Evolutionary conservation across 1,284 basidiomycete genomes (phyloP), one percentile per base, ranked within the genome.

Genomic region (Athelia sp.): DNA sequence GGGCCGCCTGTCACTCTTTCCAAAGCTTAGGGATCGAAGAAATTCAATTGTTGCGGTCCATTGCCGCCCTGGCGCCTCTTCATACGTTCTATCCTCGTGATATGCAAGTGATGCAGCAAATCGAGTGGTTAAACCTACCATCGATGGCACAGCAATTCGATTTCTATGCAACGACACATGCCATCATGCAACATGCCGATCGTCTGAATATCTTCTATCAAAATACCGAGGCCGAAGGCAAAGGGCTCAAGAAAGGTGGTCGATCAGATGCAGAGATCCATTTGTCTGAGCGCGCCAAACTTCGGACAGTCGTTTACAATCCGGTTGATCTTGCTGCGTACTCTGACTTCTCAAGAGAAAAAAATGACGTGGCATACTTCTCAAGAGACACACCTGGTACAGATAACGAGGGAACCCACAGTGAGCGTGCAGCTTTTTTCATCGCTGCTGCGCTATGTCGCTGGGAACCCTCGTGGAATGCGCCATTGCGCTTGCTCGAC

Each of bases 41-140:
- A n/a, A 54, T 50, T 2, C 43, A 58, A 1, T 54, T 75, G 14
- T 52, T 79, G 4, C 15, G 45, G 3, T 42, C 59, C 21, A 74
- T 79, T 21, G 50, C 52, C 4, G 43, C 56, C 0, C 54, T 79
- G 1, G 65, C 62, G 8, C 72, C 76, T 0, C 14, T 38, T 1
- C 59, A 70, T 13, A 45, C 43, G 1, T 77, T 63, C 55, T 72
- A 76, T 53, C 74, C 76, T 0, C 4, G 17, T 4, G 62, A 72
- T 52, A 60, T 70, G 2, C 43, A 46, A 31, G 56, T 53, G 3
- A 78, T 76, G 74, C 68, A 74, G 50, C 64, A 55, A 4, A 63
- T 71, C 0, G 19, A 53, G 11, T 76, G 75, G 75, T 32, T 36
- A 3, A 17, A 46, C 13, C 51, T 70, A 11, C 54, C 65, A 1